Conservation (phyloP, 768 basidiomycete genomes). For the Dentipellis fragilis region DNA sequence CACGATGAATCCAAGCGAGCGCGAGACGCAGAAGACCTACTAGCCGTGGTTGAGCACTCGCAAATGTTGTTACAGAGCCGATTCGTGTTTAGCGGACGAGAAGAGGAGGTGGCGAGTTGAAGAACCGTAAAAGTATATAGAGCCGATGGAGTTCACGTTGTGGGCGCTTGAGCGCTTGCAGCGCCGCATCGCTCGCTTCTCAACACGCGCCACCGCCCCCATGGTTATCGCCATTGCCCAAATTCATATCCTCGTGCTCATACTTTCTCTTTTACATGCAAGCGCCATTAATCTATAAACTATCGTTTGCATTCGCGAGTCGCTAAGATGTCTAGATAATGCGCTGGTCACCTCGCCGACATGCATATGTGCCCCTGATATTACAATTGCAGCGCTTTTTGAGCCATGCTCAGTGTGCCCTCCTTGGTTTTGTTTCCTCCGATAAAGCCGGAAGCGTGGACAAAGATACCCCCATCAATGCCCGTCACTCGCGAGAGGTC, state of each 20-base stretch:
- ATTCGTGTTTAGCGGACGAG: not conserved
- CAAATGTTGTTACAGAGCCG: not conserved
- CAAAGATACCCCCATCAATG: slow-evolving; percentile 79
- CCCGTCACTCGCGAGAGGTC: slow-evolving; percentile 63
- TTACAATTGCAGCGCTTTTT: slow-evolving; percentile 41
- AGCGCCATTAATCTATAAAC: no score
- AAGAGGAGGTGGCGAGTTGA: not conserved
- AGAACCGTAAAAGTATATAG: not conserved
- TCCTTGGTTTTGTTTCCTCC: slow-evolving; percentile 91
- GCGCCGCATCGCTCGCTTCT: not conserved
- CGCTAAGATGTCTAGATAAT: no score
- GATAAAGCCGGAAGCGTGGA: slow-evolving; percentile 95
- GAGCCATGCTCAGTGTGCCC: slow-evolving; percentile 76
- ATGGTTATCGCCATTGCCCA: no score
- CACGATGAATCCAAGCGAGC: not conserved
- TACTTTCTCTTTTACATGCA: no score
- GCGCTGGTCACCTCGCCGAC: no score
- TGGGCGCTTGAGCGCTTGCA: no score
- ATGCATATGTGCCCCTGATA: no score
- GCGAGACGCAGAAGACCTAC: not conserved
- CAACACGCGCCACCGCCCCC: not conserved
- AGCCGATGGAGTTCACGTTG: not conserved
- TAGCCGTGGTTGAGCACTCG: not conserved
- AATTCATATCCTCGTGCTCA: no score
- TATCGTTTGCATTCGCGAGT: no score